Evolutionary conservation across 2,329 filamentous ascomycete species (phyloP), one percentile per base, ranked within the genome.

Genomic region (Hypoxylon sp.): DNA sequence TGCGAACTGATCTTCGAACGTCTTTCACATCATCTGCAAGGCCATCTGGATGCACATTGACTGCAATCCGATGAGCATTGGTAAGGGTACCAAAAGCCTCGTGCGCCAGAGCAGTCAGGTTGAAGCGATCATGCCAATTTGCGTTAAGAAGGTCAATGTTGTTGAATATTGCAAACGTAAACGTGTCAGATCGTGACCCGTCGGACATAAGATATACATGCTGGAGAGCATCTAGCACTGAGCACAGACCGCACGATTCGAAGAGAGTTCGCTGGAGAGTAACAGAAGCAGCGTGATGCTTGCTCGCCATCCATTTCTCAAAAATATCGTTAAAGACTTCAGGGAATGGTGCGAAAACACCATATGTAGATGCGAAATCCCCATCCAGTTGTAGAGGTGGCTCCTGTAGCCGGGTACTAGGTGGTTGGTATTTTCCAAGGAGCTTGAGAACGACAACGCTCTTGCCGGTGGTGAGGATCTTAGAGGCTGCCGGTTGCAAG

Each of bases 401-500:
- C 69, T 85, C 86, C 58, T 70, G 65, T 72, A 58, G 77, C 67
- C 72, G 79, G 51, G 67, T 77, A 63, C 69, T 74, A 73, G 75
- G 52, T 53, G 80, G 73, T 53, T 82, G 78, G 66, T 86, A 84
- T 61, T 86, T 84, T 44, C 90, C 88, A 10, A 97, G 83, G 52
- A 91, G 87, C 67, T 90, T 91, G n/a, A 98, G 81, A 48, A 98
- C 91, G 0, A 96, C 88, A 61, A 96, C 90, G 74, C 92, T 97
- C 80, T 98, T 98, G 0, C 95, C 95, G 1, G 93, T 91, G 0
- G 91, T 94, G 74, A 97, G 95, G 39, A 98, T 93, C 69, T 90
- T 92, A 24, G 84, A 81, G 0, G 88, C 89, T 1, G 90, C 87
- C 2, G 90, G 86, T 42, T 90, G 88, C 3, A 98, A 84, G 71